Evolutionary conservation across 2,329 filamentous ascomycete genomes (phyloP).

Genomic region (Magnaporthales sp.): DNA sequence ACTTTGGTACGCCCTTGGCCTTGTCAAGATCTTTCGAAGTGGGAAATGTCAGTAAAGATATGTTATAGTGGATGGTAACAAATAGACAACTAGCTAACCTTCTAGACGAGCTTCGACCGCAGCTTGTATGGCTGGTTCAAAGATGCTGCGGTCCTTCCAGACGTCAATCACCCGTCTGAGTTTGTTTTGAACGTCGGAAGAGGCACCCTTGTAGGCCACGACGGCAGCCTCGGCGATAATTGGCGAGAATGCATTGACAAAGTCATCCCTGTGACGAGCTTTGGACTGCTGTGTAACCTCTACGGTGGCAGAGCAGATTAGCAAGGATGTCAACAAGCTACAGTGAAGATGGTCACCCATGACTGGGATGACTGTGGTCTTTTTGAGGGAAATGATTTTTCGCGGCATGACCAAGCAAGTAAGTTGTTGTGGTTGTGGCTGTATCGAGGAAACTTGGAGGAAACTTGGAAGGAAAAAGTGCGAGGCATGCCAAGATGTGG

Average conservation of each 20-base stretch:
- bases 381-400: neutral
- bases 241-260: constrained; percentile 83
- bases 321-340: constrained; percentile 5
- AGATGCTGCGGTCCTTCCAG: constrained; percentile 81
- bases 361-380: neutral
- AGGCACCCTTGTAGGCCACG: constrained; percentile 82
- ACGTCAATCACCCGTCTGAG: constrained; percentile 86
- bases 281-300: constrained; percentile 97
- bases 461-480: neutral
- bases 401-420: neutral
- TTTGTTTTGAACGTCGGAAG: constrained; percentile 79
- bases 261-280: constrained; percentile 85
- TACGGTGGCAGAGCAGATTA: constrained; percentile 24
- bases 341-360: constrained; percentile 5
- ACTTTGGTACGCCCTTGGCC: constrained; percentile 41
- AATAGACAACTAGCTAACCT: constrained; percentile 41
- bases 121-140: constrained; percentile 70
- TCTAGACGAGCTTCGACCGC: constrained; percentile 73
- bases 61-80: neutral
- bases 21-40: constrained; percentile 50
- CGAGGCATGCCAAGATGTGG: neutral
- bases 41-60: neutral
- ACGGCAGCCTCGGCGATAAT: constrained; percentile 86
- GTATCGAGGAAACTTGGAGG: too few species aligned
- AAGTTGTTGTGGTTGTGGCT: neutral